Evolutionary conservation across 169 alveolate species (phyloP), one percentile per base, ranked within the genome.

Genomic region (Cryptosporidium sp.): DNA sequence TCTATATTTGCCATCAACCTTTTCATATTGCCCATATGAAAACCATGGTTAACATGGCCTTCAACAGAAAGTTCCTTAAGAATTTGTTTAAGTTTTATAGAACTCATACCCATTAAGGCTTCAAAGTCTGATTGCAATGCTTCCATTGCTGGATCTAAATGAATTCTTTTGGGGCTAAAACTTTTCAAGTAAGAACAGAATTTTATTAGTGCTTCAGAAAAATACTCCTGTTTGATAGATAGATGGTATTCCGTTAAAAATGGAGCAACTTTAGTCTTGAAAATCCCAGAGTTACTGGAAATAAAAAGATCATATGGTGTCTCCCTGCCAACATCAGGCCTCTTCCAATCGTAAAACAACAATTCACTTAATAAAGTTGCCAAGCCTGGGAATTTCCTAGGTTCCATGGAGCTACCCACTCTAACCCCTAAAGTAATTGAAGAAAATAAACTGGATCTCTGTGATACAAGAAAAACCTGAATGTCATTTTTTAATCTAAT

Each of bases 331-430:
- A 21, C 9, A 18, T 62, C 75, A 4, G 80, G 21, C 37, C 71
- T 73, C 37, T 73, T 73, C 86, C 86, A 73, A 5, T 80, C 75
- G 23, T 31, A 37, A 62, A 65, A 60, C 62, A 80, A 37, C 16
- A 67, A 21, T n/a, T 80, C 89, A 26, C 68, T 80, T 29, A 65
- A 42, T 37, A 80, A 42, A 23, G 89, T 26, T 18, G 89, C 73
- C 14, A 80, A n/a, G 6, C 89, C 89, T 5, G 89, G 75, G n/a
- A 61, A 42, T 42, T 65, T 14, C 6, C 62, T 44, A 16, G 72
- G 80, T 26, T 80, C 89, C 89, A 80, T 80, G 1, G 60, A 80
- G 26, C 80, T 80, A 6, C 89, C 89, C 21, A 67, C 89, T 42
- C 89, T 37, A 80, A 80, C 75, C n/a, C 80, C 62, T 42, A 80